Evolutionary conservation across 768 basidiomycete genomes (phyloP), one percentile per base, ranked within the genome.

Genomic region (Lentinula guzmanii): DNA sequence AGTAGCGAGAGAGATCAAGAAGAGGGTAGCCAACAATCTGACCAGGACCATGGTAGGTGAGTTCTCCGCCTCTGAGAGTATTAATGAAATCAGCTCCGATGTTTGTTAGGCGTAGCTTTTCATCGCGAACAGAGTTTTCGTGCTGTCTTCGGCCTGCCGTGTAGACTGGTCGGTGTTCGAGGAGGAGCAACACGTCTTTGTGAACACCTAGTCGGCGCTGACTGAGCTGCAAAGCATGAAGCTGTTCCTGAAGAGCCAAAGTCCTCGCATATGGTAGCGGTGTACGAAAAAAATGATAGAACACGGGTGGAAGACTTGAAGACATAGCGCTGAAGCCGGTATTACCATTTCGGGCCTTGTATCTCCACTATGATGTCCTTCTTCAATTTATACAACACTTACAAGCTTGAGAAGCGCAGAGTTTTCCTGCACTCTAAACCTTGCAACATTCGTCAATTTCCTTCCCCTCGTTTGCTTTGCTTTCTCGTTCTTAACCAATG

Each of bases 41-140:
- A 5, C 97, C 97, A 1, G 97, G 95, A 0, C 97, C 97, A 72
- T 99, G 97, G 73, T 93, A 99, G 1, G 97, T 99, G 61, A 94
- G 82, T 75, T 98, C 89, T 2, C 97, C 97, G 13, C 97, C 97
- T 58, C 97, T 81, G 58, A 84, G 80, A 2, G 94, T 86, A 24
- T 84, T 76, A 42, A 91, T 82, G 68, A 95, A 95, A 70, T 97
- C 93, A 0, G 96, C 96, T 28, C 96, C 96, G 24, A 93, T 77
- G 34, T 77, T 70, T 3, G 80, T 83, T n/a, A 98, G 76, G 21
- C 91, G 85, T 42, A 71, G 58, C 31, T 77, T 77, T 60, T 96
- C 91, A 46, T 76, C 74, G 42, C 80, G 72, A 15, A 89, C 75
- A 55, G 84, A 81, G 16, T 79, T 76, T 54, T 84, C 79, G 28